These are phyloP conservation scores for Seminavis robusta DNA, from an alignment of 108 stramenopile species.

Conservation along the genomic window DNA sequence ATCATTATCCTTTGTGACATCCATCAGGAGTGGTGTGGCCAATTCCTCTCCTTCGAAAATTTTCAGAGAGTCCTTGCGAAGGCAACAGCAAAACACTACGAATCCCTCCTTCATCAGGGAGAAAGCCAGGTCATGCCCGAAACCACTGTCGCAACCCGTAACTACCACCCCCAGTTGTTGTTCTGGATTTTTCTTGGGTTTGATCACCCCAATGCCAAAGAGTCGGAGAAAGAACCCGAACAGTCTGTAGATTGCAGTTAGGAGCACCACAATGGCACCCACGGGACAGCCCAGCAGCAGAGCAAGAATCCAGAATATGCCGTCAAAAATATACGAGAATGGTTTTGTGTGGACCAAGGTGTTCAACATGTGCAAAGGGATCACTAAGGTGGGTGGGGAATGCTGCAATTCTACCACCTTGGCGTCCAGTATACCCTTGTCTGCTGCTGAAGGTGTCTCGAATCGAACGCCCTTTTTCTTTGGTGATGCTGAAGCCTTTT, in stretches of 20 bases:
- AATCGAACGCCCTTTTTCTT: too few relatives aligned
- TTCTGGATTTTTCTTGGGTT: neutral
- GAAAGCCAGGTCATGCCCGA: constrained; percentile 41
- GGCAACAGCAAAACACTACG: constrained; percentile 45
- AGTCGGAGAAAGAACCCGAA: too few relatives aligned
- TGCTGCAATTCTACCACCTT: too few relatives aligned
- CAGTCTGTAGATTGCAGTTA: too few relatives aligned
- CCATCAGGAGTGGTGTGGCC: constrained; percentile 18
- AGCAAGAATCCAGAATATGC: constrained; percentile 21
- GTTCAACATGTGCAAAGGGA: constrained; percentile 25
- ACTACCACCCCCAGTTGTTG: constrained; percentile 34
- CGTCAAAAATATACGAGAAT: constrained; percentile 10
- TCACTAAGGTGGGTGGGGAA: too few relatives aligned
- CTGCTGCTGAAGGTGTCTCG: too few relatives aligned
- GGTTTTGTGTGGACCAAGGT: constrained; percentile 22
- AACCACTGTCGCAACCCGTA: constrained; percentile 69
- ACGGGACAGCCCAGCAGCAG: constrained; percentile 11
- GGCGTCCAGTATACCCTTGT: too few relatives aligned
- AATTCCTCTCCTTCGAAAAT: neutral
- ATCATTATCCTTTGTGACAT: constrained; percentile 35
- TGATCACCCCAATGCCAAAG: neutral
- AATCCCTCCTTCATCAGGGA: constrained; percentile 29
- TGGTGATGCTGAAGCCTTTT: too few relatives aligned
- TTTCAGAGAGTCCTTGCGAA: constrained; percentile 16
- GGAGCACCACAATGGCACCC: too few relatives aligned